phyloP scores from a whole-genome alignment of 2,329 filamentous ascomycete species.

The Ceratocystis destructans region DNA sequence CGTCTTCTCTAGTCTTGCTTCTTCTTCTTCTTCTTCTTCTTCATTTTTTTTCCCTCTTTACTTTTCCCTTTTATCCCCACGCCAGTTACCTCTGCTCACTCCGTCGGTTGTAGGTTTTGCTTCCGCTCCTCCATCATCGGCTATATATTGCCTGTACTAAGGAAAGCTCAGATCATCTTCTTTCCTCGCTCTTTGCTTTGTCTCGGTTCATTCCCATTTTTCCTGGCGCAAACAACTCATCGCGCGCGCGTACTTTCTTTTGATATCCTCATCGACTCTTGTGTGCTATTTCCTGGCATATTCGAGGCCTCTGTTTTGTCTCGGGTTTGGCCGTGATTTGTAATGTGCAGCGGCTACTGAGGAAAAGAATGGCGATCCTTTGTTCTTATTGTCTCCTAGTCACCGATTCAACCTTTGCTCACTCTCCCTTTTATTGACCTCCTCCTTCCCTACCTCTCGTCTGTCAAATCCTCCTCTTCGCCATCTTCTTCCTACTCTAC shows the following conservation, averaged over 20 bases:
- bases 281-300: background rate
- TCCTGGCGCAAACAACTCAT: background rate
- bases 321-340: background rate
- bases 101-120: background rate
- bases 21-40: too few relatives aligned
- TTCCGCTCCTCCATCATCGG: background rate
- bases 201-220: conserved; percentile 3
- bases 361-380: background rate
- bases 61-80: background rate
- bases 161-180: conserved; percentile 11
- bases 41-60: too few relatives aligned
- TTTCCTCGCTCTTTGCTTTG: conserved; percentile 7
- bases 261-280: background rate
- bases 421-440: background rate
- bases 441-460: background rate
- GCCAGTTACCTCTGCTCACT: background rate
- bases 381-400: background rate
- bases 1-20: too few relatives aligned
- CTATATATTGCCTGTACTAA: background rate
- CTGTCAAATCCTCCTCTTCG: background rate
- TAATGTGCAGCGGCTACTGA: background rate
- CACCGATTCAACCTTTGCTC: background rate
- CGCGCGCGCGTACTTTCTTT: background rate
- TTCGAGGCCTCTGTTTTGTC: background rate
- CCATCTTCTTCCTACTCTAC: background rate